Evolutionary conservation across 805 yeast species (phyloP).

Genomic region (Yamadazyma nakazawae): DNA sequence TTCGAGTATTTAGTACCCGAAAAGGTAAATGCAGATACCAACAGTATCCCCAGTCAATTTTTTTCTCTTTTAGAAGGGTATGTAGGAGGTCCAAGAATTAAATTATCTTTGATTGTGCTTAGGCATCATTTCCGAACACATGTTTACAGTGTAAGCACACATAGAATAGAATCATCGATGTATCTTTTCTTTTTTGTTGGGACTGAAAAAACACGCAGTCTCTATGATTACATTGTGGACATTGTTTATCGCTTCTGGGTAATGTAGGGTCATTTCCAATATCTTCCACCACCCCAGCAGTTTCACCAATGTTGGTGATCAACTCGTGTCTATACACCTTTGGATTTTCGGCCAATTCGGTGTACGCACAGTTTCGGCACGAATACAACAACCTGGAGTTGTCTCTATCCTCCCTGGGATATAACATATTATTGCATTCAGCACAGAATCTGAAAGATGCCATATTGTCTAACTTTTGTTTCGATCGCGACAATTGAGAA

Average conservation of each 20-base stretch:
- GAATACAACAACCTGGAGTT: conserved; percentile 74
- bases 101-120: background rate
- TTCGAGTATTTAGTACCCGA: background rate
- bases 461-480: conserved; percentile 39
- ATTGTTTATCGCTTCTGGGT: conserved; percentile 91
- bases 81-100: background rate
- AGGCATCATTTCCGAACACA: conserved; percentile 46
- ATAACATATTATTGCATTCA: conserved; percentile 97
- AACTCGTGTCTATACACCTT: conserved; percentile 90
- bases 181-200: conserved; percentile 92
- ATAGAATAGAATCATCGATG: conserved; percentile 90
- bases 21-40: background rate
- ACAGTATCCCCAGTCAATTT: background rate
- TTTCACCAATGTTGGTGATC: conserved; percentile 86
- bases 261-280: conserved; percentile 96
- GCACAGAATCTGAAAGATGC: conserved; percentile 95
- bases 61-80: too few species aligned
- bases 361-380: conserved; percentile 92
- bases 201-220: conserved; percentile 97
- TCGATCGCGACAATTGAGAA: background rate
- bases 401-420: conserved; percentile 92
- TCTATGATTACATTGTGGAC: conserved; percentile 82
- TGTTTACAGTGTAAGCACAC: conserved; percentile 87
- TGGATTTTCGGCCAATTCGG: conserved; percentile 85
- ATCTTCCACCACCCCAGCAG: conserved; percentile 96